Evolutionary conservation across 345 rosid genomes (phyloP).

Genomic region (Aquilaria yunnanensis): DNA sequence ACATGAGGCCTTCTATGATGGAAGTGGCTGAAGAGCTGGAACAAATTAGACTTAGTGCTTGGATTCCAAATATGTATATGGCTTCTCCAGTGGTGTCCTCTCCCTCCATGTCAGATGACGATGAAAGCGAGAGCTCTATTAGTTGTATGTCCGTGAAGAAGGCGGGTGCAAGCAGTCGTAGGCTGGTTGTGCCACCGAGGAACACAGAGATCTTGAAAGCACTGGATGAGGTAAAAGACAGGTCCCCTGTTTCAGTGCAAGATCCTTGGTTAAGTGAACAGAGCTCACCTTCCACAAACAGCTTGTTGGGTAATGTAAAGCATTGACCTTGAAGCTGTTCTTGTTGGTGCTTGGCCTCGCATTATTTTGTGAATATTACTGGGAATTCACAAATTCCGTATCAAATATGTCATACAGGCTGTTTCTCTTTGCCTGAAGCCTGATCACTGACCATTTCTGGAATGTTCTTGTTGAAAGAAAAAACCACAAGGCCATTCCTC

Average conservation of each 20-base stretch:
- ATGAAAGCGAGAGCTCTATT: conserved; percentile 36
- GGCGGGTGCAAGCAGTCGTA: conserved; percentile 31
- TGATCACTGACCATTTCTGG: no score
- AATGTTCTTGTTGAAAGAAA: no score
- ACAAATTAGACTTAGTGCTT: conserved; percentile 55
- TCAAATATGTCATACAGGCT: no score
- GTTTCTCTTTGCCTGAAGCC: no score
- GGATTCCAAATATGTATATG: conserved; percentile 48
- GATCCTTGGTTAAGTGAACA: conserved; percentile 79
- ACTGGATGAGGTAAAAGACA: conserved; percentile 37
- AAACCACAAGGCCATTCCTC: no score
- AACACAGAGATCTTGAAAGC: conserved; percentile 27
- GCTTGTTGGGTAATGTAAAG: conserved; percentile 51
- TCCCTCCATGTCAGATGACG: conserved; percentile 33
- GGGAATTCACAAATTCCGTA: not conserved
- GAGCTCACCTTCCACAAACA: conserved; percentile 80
- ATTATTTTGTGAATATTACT: conserved; percentile 13
- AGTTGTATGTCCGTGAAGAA: conserved; percentile 25
- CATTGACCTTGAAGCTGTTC: conserved; percentile 24
- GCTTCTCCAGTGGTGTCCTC: conserved; percentile 48
- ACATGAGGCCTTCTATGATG: conserved; percentile 91
- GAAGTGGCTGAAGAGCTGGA: conserved; percentile 91
- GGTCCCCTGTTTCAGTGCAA: conserved; percentile 68
- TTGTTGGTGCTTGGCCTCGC: conserved; percentile 2
- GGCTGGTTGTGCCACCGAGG: conserved; percentile 28